Base-by-base conservation (phyloP, 805 yeast species). In the Yamadazyma insecticola region DNA sequence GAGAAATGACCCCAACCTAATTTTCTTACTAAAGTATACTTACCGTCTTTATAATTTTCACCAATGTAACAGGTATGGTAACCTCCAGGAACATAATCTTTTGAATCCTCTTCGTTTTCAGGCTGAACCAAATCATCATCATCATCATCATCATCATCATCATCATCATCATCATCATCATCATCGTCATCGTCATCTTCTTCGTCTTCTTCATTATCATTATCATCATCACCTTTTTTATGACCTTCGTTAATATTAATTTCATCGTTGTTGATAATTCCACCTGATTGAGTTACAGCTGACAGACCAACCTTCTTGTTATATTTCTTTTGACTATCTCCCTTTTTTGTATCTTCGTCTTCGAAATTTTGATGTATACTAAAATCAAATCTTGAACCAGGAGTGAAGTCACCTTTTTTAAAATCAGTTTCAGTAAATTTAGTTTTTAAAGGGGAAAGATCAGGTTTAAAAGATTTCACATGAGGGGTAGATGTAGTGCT, bases 1-100 rank as follows among this genome's bases (percentile, higher is more conserved):
- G 95, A 81, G 53, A 92, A 92, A 59, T 92, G 97, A 21, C 99
- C 99, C 99, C 99, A 92, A 1, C 99, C 99, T 4, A 92, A 66
- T 53, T 92, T 92, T 39, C 97, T 74, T 18, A 85, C 89, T 29
- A 92, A 59, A 2, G 79, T 69, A 54, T 92, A 92, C 37, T 84
- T 74, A 13, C 77, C 76, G 34, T 82, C 67, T 46, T 86, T 83
- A 57, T 81, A 90, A 14, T 60, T 59, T 53, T 94, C 98, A 5
- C 97, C 97, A 29, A 87, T 77, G 42, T 60, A 77, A 9, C 94
- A 92, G 0, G 98, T 96, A 51, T 92, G 98, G 55, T 92, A 92
- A 0, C 99, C 99, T 15, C 97, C 97, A 7, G 79, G 77, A 36
- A 76, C 77, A 57, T 92, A 92, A 58, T 92, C 98, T 35, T 76